Evolutionary conservation across 2,329 filamentous ascomycete species (phyloP), one percentile per base, ranked within the genome.

Genomic region (Claviceps arundinis): DNA sequence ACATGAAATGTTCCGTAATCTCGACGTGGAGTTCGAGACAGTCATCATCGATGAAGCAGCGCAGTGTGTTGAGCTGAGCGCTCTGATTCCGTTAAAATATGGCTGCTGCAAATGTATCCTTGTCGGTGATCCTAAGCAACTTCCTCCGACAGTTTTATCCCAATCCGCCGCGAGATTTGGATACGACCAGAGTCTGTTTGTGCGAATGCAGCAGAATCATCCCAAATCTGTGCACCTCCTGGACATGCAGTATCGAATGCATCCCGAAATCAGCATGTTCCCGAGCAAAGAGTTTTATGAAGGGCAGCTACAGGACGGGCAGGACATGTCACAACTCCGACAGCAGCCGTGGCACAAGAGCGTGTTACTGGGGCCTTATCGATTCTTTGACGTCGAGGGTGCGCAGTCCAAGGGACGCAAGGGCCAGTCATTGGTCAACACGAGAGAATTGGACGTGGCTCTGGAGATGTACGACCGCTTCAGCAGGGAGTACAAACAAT

Each of bases 221-320:
- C 87, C 89, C 1, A 74, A 86, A 37, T 85, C 94, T 57, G 83
- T 98, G 16, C 91, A 98, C 71, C 76, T 98, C 26, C 80, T 98
- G n/a, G 91, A 97, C 64, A 93, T 86, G 52, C 93, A 98, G 64
- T 98, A 98, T 66, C 93, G 93, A 69, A 98, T 98, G 94, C 93
- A 98, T 70, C 93, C 94, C 0, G 88, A 93, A 59, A 98, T 98
- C 65, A 95, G 89, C 67, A 68, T 74, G 50, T 98, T 96, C 66
- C 93, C 94, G 1, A 95, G 89, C 66, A 73, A 78, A 59, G 85
- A 90, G 50, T 98, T 98, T 70, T 98, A 98, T 70, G 89, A 97
- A 64, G 82, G 87, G 30, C 81, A 82, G 56, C 79, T 98, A 11
- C 74, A 90, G 57, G 89, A 98, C 66, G 93, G 94, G 24, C 78